Evolutionary conservation across 1,284 basidiomycete genomes (phyloP).

Genomic region (Melampsora abietis-canadensis): DNA sequence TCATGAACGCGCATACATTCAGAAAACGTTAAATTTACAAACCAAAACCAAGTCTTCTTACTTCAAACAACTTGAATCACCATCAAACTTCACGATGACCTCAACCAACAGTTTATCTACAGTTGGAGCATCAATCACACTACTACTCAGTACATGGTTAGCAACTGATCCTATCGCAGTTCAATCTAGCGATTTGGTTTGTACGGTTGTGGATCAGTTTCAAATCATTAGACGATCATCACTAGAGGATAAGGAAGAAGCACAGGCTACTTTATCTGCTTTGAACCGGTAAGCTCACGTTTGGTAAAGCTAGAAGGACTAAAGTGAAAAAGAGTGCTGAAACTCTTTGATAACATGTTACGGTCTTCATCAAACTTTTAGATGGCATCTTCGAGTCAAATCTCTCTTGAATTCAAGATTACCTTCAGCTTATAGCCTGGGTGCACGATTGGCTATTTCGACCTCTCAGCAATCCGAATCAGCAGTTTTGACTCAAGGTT

Average conservation of each 20-base stretch:
- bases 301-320: not conserved
- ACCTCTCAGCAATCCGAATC: slow-evolving; percentile 4
- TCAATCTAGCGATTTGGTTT: slow-evolving; percentile 1
- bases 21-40: no score
- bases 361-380: not conserved
- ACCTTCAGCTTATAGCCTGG: not conserved
- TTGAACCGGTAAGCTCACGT: no score
- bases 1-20: no score
- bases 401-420: slow-evolving; percentile 22
- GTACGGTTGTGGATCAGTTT: not conserved
- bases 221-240: not conserved
- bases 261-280: no score
- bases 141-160: slow-evolving; percentile 1
- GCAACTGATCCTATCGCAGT: not conserved
- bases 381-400: slow-evolving; percentile 16
- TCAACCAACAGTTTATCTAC: no score
- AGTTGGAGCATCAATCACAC: not conserved
- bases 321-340: not conserved
- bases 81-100: no score
- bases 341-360: no score
- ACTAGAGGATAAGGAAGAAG: not conserved
- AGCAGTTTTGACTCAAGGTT: not conserved
- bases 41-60: no score
- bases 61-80: no score
- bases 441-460: slow-evolving; percentile 7